Base-by-base conservation (phyloP, 805 yeast species). In the Wickerhamiella australiensis region DNA sequence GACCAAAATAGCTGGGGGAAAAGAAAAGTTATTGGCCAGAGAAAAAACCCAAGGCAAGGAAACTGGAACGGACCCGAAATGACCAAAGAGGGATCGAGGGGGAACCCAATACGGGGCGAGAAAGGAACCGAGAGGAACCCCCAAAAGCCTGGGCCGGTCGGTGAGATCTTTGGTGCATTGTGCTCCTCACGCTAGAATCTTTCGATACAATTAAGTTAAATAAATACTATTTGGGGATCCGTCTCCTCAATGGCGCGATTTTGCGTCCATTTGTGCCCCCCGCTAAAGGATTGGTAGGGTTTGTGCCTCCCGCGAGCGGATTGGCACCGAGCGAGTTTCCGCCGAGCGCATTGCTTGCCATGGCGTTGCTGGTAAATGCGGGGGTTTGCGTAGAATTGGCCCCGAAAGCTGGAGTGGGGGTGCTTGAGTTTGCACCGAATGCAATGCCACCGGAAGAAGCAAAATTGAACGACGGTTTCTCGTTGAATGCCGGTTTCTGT, bases 161-260 rank as follows among this genome's bases (percentile, higher is more conserved):
- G n/a, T n/a, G n/a, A n/a, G n/a, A n/a, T n/a, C n/a, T n/a, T n/a
- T n/a, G n/a, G n/a, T n/a, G n/a, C n/a, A n/a, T n/a, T n/a, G n/a
- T n/a, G n/a, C n/a, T n/a, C n/a, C n/a, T n/a, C n/a, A n/a, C n/a
- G n/a, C n/a, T n/a, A n/a, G n/a, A n/a, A n/a, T n/a, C n/a, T 29
- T 7, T 29, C n/a, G 9, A 29, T n/a, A 29, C 5, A 29, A 29
- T 29, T 11, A 29, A 29, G 9, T 3, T 29, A 4, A 38, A 38
- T 38, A 38, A 38, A 38, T 38, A 38, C 26, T 38, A 38, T 38
- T 20, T 38, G 21, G 42, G 42, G n/a, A 38, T 20, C 5, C 42
- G 25, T 17, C 42, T 20, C 17, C 42, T 20, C 15, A 38, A 17
- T 21, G 42, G 42, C 3, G 42, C 42, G 8, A 38, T 38, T 38